phyloP scores from a whole-genome alignment of 2,329 filamentous ascomycete genomes.

The Exophiala calicioides region DNA sequence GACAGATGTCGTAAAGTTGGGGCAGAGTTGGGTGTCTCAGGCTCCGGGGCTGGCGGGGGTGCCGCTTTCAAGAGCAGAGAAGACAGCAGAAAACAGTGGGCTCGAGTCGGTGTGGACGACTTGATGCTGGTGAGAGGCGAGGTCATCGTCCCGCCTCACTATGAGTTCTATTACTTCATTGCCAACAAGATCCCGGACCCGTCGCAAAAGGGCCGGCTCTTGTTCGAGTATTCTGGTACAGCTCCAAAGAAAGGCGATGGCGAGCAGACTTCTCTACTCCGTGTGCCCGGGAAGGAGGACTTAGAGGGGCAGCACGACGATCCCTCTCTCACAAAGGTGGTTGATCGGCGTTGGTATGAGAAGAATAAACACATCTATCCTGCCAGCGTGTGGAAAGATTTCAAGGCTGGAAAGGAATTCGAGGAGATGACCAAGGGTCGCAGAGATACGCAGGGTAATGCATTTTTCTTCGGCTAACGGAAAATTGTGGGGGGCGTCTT shows the following conservation, averaged over 20 bases:
- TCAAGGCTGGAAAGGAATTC: constrained; percentile 83
- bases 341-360: constrained; percentile 96
- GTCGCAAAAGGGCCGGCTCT: constrained; percentile 67
- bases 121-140: constrained; percentile 88
- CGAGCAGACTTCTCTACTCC: constrained; percentile 43
- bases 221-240: constrained; percentile 73
- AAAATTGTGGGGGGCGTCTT: not conserved
- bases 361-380: constrained; percentile 98
- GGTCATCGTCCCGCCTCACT: constrained; percentile 93
- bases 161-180: constrained; percentile 96
- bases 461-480: constrained; percentile 72
- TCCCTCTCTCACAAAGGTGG: constrained; percentile 82
- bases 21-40: constrained; percentile 75
- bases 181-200: constrained; percentile 70
- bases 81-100: constrained; percentile 78
- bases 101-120: constrained; percentile 90
- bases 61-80: constrained; percentile 40
- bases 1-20: constrained; percentile 90
- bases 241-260: constrained; percentile 36
- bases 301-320: constrained; percentile 79
- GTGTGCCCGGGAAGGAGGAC: constrained; percentile 52
- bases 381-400: constrained; percentile 92
- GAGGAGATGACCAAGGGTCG: constrained; percentile 65
- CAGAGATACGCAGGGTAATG: constrained; percentile 84
- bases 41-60: constrained; percentile 48